Percentiles rank a stretch among this genome's conserved stretches.
Evolutionary conservation across 2,329 filamentous ascomycete species (phyloP).

Genomic region (Xylaria digitata): DNA sequence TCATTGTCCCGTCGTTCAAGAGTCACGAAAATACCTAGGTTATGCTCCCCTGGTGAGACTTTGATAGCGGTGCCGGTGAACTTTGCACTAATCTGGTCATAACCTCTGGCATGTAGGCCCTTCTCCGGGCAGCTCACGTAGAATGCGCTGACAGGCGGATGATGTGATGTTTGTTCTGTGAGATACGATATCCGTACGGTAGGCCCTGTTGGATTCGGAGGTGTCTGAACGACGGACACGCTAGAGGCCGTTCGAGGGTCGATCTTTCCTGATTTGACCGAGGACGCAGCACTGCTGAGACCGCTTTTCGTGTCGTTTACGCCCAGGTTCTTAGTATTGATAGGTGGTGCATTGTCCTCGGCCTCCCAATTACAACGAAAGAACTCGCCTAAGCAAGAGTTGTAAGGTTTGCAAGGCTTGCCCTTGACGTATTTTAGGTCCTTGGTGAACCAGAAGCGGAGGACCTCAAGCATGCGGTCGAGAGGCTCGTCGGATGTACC

Average conservation of each 20-base stretch:
- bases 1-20: conserved; percentile 84
- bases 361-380: conserved; percentile 98
- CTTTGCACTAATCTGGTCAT: conserved; percentile 96
- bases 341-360: conserved; percentile 77
- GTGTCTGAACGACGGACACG: conserved; percentile 63
- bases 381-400: conserved; percentile 96
- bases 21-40: conserved; percentile 94
- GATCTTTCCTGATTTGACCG: conserved; percentile 58
- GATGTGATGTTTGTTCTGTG: conserved; percentile 97
- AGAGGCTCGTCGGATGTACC: conserved; percentile 92
- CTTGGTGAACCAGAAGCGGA: conserved; percentile 99
- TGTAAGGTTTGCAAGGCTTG: conserved; percentile 98
- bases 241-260: conserved; percentile 60
- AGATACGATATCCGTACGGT: conserved; percentile 88
- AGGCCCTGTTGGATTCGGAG: conserved; percentile 56
- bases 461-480: conserved; percentile 92
- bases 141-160: conserved; percentile 96
- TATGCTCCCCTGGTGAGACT: conserved; percentile 91
- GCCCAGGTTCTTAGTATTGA: conserved; percentile 61
- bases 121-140: conserved; percentile 92
- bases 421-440: conserved; percentile 99
- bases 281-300: conserved; percentile 59
- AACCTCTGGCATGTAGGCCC: conserved; percentile 87
- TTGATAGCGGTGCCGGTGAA: conserved; percentile 96
- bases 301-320: conserved; percentile 46